Evolutionary conservation across 257 asterid species (phyloP), one percentile per base, ranked within the genome.

Genomic region (Nicotiana obtusifolia): DNA sequence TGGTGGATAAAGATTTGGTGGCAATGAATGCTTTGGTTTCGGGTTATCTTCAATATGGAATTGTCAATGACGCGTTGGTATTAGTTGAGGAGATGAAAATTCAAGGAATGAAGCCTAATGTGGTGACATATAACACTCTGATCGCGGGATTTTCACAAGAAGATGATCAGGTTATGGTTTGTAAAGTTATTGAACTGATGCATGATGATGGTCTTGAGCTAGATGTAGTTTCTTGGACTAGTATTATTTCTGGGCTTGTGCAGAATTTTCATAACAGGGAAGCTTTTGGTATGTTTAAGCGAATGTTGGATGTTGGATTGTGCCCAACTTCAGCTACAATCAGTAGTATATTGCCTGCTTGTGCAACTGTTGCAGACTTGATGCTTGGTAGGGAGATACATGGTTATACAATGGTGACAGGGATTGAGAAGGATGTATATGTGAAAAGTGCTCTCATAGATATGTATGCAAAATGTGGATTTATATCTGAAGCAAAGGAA

Each of bases 401-500:
- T 54, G 91, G 96, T 52, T 88, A 87, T 81, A 88, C 92, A 0
- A 76, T 86, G 54, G 88, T 75, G 59, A 85, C 68, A 80, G 96
- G 95, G 13, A 83, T 87, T 28, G 90, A 88, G 76, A 52, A 83
- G 22, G 93, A 92, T 65, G 81, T 91, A 19, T 92, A 83, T n/a
- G 93, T 89, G 13, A 87, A 83, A 84, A 92, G 90, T 49, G 91
- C 95, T 0, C 86, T 93, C 20, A 84, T 92, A 47, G 96, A 92
- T 84, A 91, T 92, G 96, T 92, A 93, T 80, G 91, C 94, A 11
- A 93, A 92, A 87, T 91, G 97, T 76, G 97, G 97, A 14, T 83
- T 10, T 47, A 88, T 91, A 57, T 77, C 65, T 41, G 92, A 87
- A 80, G 92, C 94, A 16, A 61, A 67, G 76, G 78, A 85, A 19